Evolutionary conservation across 371 early-diverging fungal species (phyloP).

Genomic region (Mucor circinelloides): DNA sequence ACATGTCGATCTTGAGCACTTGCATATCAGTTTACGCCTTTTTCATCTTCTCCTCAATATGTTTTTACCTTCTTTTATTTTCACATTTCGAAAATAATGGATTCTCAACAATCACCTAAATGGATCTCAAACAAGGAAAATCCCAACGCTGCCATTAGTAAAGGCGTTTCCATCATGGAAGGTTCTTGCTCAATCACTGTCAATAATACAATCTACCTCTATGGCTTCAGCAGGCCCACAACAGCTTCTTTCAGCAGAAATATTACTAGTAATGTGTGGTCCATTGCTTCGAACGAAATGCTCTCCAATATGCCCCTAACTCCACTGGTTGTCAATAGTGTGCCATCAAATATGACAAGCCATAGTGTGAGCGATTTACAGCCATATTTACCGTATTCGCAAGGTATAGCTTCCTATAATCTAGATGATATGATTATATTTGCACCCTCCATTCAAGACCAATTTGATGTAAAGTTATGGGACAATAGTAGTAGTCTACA

Average conservation of each 20-base stretch:
- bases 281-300: constrained; percentile 1
- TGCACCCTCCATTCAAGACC: not conserved
- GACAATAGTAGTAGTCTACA: not conserved
- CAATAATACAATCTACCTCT: constrained; percentile 19
- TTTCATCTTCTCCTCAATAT: not conserved
- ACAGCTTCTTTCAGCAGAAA: not conserved
- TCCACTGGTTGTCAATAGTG: not conserved
- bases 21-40: not conserved
- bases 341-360: not conserved
- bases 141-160: not conserved
- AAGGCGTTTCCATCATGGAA: not conserved
- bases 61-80: not conserved
- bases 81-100: not conserved
- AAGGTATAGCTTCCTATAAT: not conserved
- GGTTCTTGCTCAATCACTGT: not conserved
- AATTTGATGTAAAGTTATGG: not conserved
- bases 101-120: not conserved
- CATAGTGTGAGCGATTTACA: not conserved
- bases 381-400: not conserved
- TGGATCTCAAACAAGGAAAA: not conserved
- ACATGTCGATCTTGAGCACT: not conserved
- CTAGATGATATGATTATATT: not conserved
- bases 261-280: not conserved
- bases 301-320: not conserved
- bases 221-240: constrained; percentile 2